phyloP scores from a whole-genome alignment of 202 grass and related monocot genomes.

The Panicum virgatum region DNA sequence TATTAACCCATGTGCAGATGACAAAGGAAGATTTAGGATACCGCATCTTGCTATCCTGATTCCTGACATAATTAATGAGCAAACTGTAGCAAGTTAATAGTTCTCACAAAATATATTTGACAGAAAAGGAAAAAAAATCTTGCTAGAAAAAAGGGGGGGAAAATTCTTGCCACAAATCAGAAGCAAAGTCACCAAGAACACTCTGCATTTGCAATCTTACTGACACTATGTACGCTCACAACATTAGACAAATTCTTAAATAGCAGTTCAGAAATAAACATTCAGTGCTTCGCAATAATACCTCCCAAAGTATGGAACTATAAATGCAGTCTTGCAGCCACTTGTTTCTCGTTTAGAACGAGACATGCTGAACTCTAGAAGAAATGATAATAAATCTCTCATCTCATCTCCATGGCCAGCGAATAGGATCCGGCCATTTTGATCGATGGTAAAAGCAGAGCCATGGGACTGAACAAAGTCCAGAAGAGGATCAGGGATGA shows the following conservation, averaged over 20 bases:
- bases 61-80: background rate
- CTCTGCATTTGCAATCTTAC: background rate
- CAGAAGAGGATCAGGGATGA: slow-evolving; percentile 57
- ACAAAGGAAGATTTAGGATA: slow-evolving; percentile 1
- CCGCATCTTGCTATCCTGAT: background rate
- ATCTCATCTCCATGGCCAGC: slow-evolving; percentile 55
- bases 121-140: background rate
- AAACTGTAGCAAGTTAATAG: background rate
- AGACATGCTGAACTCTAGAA: slow-evolving; percentile 56
- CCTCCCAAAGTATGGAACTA: slow-evolving; percentile 88
- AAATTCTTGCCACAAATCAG: background rate
- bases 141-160: background rate
- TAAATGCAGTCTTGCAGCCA: slow-evolving; percentile 56
- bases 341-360: slow-evolving; percentile 43
- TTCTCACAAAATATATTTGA: background rate
- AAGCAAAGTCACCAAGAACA: background rate
- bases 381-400: slow-evolving; percentile 53
- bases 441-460: slow-evolving; percentile 47
- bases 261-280: background rate
- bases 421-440: slow-evolving; percentile 57
- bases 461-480: slow-evolving; percentile 46
- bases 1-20: background rate
- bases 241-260: background rate
- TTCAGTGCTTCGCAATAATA: slow-evolving; percentile 31
- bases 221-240: background rate